Evolutionary conservation across 305 asterid genomes (phyloP).

Genomic region (Ajuga reptans): DNA sequence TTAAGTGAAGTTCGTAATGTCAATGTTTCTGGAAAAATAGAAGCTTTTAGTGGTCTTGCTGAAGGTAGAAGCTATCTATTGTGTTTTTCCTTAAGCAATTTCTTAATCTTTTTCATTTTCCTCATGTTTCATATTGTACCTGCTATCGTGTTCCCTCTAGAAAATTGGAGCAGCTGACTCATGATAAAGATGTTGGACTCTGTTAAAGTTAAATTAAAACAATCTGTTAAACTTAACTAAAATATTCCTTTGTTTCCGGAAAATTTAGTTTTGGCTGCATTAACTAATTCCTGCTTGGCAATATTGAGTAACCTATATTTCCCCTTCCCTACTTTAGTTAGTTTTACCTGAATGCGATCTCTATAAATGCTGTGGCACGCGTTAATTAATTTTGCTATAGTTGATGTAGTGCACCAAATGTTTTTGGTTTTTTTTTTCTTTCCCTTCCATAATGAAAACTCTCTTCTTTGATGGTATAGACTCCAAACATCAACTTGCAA

Average conservation of each 20-base stretch:
- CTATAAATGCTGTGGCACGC: not conserved
- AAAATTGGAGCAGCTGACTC: constrained; percentile 9
- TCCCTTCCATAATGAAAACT: not conserved
- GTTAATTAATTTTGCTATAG: not conserved
- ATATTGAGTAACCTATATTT: not conserved
- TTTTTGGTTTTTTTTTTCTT: no score
- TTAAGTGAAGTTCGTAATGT: constrained; percentile 36
- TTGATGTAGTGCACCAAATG: not conserved
- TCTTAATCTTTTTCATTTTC: not conserved
- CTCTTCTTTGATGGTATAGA: not conserved
- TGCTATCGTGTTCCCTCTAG: constrained; percentile 5
- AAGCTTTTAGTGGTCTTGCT: constrained; percentile 32
- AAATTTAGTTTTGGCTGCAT: constrained; percentile 5
- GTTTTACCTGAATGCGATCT: constrained; percentile 9
- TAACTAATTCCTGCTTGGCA: constrained; percentile 12
- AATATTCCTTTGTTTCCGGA: not conserved
- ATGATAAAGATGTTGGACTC: constrained; percentile 2
- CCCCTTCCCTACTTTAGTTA: not conserved
- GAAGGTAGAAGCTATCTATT: constrained; percentile 32
- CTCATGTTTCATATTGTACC: not conserved
- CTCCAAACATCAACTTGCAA: not conserved
- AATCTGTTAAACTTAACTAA: not conserved
- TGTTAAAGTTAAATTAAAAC: not conserved
- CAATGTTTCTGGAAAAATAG: constrained; percentile 37
- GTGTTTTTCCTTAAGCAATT: not conserved